phyloP scores from a whole-genome alignment of 2,329 filamentous ascomycete species.

The Ceratocystis ficicola region DNA sequence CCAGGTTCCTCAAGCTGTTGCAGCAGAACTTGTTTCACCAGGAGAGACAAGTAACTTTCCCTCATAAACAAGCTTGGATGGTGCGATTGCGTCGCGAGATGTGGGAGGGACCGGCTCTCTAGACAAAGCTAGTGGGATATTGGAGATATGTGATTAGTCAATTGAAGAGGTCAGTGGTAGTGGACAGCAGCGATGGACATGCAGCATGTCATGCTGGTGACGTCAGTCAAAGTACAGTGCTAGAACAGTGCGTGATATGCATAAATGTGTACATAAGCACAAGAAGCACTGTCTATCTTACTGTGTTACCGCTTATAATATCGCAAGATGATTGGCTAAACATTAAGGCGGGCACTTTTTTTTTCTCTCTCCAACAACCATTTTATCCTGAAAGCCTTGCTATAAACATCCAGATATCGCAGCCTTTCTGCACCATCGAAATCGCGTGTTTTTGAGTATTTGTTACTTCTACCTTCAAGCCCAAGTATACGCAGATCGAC shows the following conservation, averaged over 20 bases:
- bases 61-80: conserved; percentile 84
- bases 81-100: conserved; percentile 68
- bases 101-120: conserved; percentile 60
- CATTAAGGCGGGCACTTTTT: neutral
- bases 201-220: neutral
- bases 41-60: conserved; percentile 73
- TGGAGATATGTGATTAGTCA: neutral
- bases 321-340: conserved; percentile 10
- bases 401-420: neutral
- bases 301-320: conserved; percentile 2
- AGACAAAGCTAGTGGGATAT: conserved; percentile 1
- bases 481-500: neutral
- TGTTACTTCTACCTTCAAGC: neutral
- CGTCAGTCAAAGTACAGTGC: neutral
- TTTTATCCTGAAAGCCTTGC: neutral
- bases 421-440: neutral
- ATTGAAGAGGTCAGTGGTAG: neutral
- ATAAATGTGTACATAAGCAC: neutral
- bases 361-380: neutral
- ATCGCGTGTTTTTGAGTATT: too few species aligned
- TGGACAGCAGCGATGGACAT: too few species aligned
- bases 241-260: neutral
- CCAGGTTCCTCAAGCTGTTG: conserved; percentile 46
- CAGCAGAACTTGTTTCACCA: conserved; percentile 68
- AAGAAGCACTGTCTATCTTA: neutral